These are phyloP conservation scores for Sedum album DNA, from an alignment of 164 flowering plant genomes.

Conservation along the genomic window DNA sequence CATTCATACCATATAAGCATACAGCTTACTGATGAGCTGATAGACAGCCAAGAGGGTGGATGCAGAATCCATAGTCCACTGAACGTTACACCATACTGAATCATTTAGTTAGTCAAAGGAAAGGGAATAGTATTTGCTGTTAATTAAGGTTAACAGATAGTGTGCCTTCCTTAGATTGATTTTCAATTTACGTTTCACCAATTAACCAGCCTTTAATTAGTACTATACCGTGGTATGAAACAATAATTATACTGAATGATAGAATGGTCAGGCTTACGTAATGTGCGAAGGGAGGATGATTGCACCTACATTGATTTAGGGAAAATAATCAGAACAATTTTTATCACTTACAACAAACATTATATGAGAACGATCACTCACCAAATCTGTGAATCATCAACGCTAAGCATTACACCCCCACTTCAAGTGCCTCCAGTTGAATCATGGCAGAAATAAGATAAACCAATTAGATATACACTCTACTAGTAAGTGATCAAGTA, in stretches of 20 bases:
- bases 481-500: neutral
- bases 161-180: neutral
- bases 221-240: too few species aligned
- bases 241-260: too few species aligned
- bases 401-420: slow-evolving; percentile 1
- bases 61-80: neutral
- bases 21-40: neutral
- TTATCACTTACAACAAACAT: neutral
- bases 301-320: neutral
- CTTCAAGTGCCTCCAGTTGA: neutral
- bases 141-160: neutral
- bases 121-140: neutral
- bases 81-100: neutral
- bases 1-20: neutral
- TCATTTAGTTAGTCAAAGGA: neutral
- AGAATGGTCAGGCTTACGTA: neutral
- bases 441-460: slow-evolving; percentile 1
- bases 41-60: neutral
- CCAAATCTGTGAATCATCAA: neutral
- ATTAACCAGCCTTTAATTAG: neutral
- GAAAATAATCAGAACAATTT: too few species aligned
- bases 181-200: neutral
- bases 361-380: neutral
- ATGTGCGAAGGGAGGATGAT: neutral
- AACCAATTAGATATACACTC: neutral